Percentiles rank a stretch among this genome's conserved stretches.
Evolutionary conservation across 2,329 filamentous ascomycete species (phyloP).

Genomic region (Leptographium procerum): DNA sequence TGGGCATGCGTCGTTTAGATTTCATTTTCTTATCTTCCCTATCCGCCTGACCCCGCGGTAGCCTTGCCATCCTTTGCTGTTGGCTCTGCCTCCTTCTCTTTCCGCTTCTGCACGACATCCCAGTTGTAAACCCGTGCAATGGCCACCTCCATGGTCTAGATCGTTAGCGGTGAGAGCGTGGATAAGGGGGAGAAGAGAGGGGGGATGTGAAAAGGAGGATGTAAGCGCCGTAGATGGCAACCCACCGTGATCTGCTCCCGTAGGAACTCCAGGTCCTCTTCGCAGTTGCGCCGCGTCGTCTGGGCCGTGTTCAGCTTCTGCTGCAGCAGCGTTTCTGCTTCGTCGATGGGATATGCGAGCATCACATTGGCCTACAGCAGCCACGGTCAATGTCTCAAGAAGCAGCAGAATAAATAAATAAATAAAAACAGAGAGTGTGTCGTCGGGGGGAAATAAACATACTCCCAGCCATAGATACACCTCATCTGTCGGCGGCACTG

Average conservation of each 20-base stretch:
- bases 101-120: slow-evolving; percentile 92
- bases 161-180: not conserved
- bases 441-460: slow-evolving; percentile 18
- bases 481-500: slow-evolving; percentile 71
- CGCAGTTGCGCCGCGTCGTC: slow-evolving; percentile 71
- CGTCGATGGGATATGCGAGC: slow-evolving; percentile 83
- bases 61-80: slow-evolving; percentile 29
- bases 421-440: not conserved
- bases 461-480: slow-evolving; percentile 96
- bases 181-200: not conserved
- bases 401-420: not conserved
- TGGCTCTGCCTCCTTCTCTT: slow-evolving; percentile 65
- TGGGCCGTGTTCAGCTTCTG: slow-evolving; percentile 72
- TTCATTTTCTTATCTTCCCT: slow-evolving; percentile 4
- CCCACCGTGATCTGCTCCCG: slow-evolving; percentile 90
- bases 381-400: not conserved
- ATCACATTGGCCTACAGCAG: slow-evolving; percentile 75
- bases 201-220: not conserved
- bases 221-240: too few species aligned
- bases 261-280: slow-evolving; percentile 92
- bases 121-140: slow-evolving; percentile 98
- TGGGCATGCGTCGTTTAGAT: too few species aligned
- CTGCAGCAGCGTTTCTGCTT: slow-evolving; percentile 68
- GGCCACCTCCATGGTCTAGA: slow-evolving; percentile 90
- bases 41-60: slow-evolving; percentile 19